phyloP scores from a whole-genome alignment of 306 rosid species.

The Rosa lucieae region DNA sequence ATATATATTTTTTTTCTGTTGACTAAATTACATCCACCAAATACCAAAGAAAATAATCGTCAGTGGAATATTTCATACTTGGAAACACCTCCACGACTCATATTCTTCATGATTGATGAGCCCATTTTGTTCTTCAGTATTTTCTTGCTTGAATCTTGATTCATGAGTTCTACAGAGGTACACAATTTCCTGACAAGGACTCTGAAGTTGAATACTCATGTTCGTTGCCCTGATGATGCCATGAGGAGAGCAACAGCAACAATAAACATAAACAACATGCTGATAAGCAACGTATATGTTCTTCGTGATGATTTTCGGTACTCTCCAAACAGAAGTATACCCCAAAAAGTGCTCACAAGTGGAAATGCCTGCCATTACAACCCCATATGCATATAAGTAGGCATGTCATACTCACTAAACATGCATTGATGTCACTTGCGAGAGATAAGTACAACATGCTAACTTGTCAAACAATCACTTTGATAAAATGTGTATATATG shows the following conservation, averaged over 20 bases:
- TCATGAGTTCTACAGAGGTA: neutral
- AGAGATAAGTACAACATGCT: neutral
- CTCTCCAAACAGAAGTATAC: constrained; percentile 69
- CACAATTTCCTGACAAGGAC: neutral
- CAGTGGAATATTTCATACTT: neutral
- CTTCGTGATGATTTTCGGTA: constrained; percentile 73
- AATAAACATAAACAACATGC: constrained; percentile 78
- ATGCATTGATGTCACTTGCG: neutral
- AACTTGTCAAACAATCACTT: neutral
- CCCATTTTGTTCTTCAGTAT: neutral
- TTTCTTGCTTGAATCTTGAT: neutral
- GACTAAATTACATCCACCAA: neutral
- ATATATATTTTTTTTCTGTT: neutral
- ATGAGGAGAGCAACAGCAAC: constrained; percentile 71
- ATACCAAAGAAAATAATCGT: neutral
- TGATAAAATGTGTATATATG: neutral
- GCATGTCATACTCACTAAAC: neutral
- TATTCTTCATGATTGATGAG: neutral
- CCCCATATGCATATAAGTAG: neutral
- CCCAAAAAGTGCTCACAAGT: constrained; percentile 95
- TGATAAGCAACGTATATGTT: constrained; percentile 55
- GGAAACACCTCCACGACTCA: neutral
- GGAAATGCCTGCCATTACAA: constrained; percentile 71
- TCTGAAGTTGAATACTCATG: constrained; percentile 25
- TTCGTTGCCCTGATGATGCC: constrained; percentile 79